Evolutionary conservation across 2,329 filamentous ascomycete genomes (phyloP).

Genomic region (Fusarium ambrosium): DNA sequence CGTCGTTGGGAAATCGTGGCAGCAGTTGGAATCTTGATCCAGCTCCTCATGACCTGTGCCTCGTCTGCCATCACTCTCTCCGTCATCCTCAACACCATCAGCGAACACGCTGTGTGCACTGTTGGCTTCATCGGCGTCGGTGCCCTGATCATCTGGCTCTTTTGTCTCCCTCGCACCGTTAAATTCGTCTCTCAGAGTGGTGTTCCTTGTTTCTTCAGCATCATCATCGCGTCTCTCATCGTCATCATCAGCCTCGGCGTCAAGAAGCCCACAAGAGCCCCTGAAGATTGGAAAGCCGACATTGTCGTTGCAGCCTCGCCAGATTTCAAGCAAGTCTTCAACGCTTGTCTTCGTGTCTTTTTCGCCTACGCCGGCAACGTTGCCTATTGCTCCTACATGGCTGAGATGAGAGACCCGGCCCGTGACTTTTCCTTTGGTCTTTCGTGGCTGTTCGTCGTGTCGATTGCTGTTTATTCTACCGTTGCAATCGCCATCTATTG

Average conservation of each 20-base stretch:
- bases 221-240: constrained; percentile 4
- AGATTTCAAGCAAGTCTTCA: constrained; percentile 19
- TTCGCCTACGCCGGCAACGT: constrained; percentile 36
- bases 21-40: neutral
- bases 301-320: constrained; percentile 12
- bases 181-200: constrained; percentile 20
- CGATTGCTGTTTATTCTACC: constrained; percentile 27
- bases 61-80: constrained; percentile 7
- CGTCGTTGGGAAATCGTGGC: neutral
- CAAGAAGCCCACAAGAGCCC: neutral
- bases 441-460: constrained; percentile 15
- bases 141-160: constrained; percentile 4
- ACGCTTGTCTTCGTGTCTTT: constrained; percentile 19
- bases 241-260: constrained; percentile 15
- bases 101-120: neutral
- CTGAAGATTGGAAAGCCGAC: constrained; percentile 14
- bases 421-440: constrained; percentile 30
- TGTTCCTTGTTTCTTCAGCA: constrained; percentile 13
- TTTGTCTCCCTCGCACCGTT: constrained; percentile 2
- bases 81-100: constrained; percentile 15
- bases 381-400: constrained; percentile 37
- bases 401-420: constrained; percentile 33
- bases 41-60: constrained; percentile 5
- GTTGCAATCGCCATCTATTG: constrained; percentile 32
- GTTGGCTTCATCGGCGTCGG: constrained; percentile 3